These are phyloP conservation scores for Camptophora hylomeconis DNA, from an alignment of 2,329 filamentous ascomycete species.

Conservation along the genomic window DNA sequence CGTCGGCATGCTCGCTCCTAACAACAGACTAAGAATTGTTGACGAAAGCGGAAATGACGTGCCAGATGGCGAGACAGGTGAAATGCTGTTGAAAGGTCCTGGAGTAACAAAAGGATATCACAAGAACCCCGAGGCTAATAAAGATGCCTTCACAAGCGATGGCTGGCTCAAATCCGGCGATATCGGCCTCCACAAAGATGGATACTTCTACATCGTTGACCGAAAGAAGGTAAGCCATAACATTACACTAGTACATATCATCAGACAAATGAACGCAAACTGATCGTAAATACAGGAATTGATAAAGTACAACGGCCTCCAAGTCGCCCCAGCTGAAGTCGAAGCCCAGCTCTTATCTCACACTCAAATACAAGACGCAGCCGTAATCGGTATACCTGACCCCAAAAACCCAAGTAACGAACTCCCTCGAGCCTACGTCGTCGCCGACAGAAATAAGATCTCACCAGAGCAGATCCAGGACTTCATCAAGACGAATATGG, in stretches of 20 bases:
- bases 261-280: slow-evolving; percentile 9
- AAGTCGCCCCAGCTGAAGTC: slow-evolving; percentile 37
- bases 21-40: slow-evolving; percentile 13
- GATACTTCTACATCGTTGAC: slow-evolving; percentile 86
- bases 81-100: slow-evolving; percentile 48
- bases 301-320: slow-evolving; percentile 46
- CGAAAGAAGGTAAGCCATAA: slow-evolving; percentile 47
- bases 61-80: slow-evolving; percentile 38
- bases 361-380: slow-evolving; percentile 29
- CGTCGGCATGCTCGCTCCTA: slow-evolving; percentile 21
- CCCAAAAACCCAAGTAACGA: slow-evolving; percentile 24
- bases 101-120: slow-evolving; percentile 28
- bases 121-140: slow-evolving; percentile 12
- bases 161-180: slow-evolving; percentile 90
- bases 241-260: slow-evolving; percentile 10
- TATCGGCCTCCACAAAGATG: slow-evolving; percentile 60
- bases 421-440: slow-evolving; percentile 30
- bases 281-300: slow-evolving; percentile 30
- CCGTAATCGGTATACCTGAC: slow-evolving; percentile 30
- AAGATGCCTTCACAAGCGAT: slow-evolving; percentile 19
- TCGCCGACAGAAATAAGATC: slow-evolving; percentile 19
- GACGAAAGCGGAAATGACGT: slow-evolving; percentile 16
- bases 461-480: slow-evolving; percentile 22
- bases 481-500: slow-evolving; percentile 19
- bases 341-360: slow-evolving; percentile 32